Evolutionary conservation across 495 filamentous ascomycete genomes (phyloP).

Genomic region (Aspergillus sparsus): DNA sequence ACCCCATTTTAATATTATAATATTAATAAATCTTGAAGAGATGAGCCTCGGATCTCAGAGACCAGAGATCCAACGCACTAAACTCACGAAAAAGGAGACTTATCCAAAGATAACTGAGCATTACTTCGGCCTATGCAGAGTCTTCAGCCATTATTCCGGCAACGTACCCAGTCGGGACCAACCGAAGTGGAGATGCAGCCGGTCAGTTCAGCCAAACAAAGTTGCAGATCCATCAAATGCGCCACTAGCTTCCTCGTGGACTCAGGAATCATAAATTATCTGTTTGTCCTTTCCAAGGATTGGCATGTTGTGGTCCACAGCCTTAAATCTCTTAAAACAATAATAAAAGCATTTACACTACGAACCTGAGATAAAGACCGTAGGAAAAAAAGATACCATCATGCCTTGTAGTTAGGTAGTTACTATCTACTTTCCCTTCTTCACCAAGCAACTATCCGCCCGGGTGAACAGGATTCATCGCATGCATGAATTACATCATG

Average conservation of each 20-base stretch:
- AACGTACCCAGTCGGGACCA: conserved; percentile 10
- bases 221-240: conserved; percentile 4
- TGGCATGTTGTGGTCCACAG: no score
- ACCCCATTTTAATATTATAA: background rate
- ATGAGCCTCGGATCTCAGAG: conserved; percentile 14
- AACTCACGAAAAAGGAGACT: background rate
- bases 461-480: no score
- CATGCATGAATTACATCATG: no score
- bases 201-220: background rate
- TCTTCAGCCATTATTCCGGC: conserved; percentile 12
- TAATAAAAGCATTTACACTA: no score
- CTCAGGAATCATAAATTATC: background rate
- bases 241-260: conserved; percentile 1
- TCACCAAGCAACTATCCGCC: no score
- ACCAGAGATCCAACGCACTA: conserved; percentile 7
- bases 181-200: conserved; percentile 5
- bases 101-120: conserved; percentile 3
- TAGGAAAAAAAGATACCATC: no score
- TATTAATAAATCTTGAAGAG: conserved; percentile 9
- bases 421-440: no score
- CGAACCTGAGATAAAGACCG: no score
- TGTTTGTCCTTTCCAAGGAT: conserved; percentile 7
- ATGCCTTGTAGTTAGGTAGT: no score
- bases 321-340: no score
- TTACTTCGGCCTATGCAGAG: conserved; percentile 15